These are phyloP conservation scores for Neoboletus magnificus DNA, from an alignment of 768 basidiomycete genomes.

Conservation along the genomic window DNA sequence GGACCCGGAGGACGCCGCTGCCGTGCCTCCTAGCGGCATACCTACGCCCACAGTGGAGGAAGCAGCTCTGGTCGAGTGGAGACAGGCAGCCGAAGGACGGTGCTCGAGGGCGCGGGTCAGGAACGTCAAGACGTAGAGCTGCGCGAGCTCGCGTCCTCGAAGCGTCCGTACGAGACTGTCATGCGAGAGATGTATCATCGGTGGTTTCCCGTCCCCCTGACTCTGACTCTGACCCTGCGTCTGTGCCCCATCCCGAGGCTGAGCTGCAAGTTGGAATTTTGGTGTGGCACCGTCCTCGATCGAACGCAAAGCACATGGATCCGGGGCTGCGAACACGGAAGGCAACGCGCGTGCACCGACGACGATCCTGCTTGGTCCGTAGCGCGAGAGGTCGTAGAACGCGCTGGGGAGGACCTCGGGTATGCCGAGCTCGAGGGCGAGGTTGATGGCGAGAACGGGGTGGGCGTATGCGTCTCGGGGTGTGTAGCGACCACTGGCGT, in stretches of 20 bases:
- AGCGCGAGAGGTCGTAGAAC: constrained; percentile 71
- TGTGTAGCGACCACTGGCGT: constrained; percentile 48
- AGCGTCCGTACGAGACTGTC: constrained; percentile 45
- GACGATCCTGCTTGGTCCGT: constrained; percentile 68
- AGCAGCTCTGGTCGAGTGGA: constrained; percentile 32
- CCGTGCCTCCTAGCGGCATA: not conserved
- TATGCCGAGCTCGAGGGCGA: constrained; percentile 63
- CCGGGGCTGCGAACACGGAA: constrained; percentile 26
- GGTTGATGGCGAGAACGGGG: constrained; percentile 66
- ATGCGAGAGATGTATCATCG: constrained; percentile 34
- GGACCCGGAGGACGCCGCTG: not conserved
- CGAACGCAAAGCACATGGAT: constrained; percentile 12
- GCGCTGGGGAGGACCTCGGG: constrained; percentile 62
- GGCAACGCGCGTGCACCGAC: constrained; percentile 43
- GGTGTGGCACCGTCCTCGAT: not conserved
- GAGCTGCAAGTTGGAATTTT: not conserved
- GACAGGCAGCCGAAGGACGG: constrained; percentile 51
- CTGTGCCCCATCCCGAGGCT: not conserved
- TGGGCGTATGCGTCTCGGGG: constrained; percentile 61
- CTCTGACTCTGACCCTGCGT: no score
- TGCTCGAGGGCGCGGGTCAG: constrained; percentile 52
- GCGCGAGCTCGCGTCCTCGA: constrained; percentile 61
- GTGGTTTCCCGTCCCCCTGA: constrained; percentile 1
- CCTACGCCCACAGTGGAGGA: constrained; percentile 4
- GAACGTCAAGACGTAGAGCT: constrained; percentile 60